Evolutionary conservation across 2,329 filamentous ascomycete genomes (phyloP).

Genomic region (Claviceps spartinae): DNA sequence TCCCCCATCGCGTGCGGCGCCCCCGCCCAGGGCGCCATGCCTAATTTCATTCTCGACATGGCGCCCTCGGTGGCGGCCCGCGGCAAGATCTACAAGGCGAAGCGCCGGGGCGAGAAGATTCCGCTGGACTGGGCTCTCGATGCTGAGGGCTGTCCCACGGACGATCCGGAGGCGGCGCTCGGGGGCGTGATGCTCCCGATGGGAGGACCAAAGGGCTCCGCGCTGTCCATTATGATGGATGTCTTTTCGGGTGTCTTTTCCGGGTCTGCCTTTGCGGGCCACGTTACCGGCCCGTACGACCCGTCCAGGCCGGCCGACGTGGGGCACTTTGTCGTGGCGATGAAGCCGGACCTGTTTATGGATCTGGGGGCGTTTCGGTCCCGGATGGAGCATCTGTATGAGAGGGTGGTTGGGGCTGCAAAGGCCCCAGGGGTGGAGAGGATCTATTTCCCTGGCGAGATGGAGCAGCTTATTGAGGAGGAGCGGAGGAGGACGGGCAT

Average conservation of each 20-base stretch:
- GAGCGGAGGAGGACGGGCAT: conserved; percentile 42
- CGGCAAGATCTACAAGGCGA: conserved; percentile 62
- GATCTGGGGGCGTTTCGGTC: conserved; percentile 53
- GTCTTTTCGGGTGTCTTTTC: conserved; percentile 71
- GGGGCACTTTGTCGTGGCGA: conserved; percentile 58
- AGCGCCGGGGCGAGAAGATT: conserved; percentile 54
- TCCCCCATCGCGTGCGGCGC: conserved; percentile 66
- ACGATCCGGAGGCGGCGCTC: conserved; percentile 57
- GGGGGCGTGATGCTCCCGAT: conserved; percentile 75
- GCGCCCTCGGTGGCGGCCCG: conserved; percentile 54
- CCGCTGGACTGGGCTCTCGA: conserved; percentile 64
- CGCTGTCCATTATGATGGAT: conserved; percentile 73
- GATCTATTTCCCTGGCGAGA: conserved; percentile 49
- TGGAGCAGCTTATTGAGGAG: conserved; percentile 41
- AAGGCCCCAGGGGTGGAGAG: conserved; percentile 42
- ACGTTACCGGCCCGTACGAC: conserved; percentile 67
- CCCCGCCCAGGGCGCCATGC: conserved; percentile 41
- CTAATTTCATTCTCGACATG: conserved; percentile 60
- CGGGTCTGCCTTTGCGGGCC: conserved; percentile 63
- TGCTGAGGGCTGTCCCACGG: conserved; percentile 51
- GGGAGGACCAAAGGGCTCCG: conserved; percentile 73
- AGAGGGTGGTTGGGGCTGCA: conserved; percentile 37
- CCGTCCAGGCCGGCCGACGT: conserved; percentile 54
- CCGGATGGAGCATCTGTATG: conserved; percentile 43
- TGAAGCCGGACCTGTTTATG: conserved; percentile 67